A percentile compares a stretch with the other conserved stretches of the same genome.
phyloP scores from a whole-genome alignment of 2,329 filamentous ascomycete genomes.

The Beauveria sp. region DNA sequence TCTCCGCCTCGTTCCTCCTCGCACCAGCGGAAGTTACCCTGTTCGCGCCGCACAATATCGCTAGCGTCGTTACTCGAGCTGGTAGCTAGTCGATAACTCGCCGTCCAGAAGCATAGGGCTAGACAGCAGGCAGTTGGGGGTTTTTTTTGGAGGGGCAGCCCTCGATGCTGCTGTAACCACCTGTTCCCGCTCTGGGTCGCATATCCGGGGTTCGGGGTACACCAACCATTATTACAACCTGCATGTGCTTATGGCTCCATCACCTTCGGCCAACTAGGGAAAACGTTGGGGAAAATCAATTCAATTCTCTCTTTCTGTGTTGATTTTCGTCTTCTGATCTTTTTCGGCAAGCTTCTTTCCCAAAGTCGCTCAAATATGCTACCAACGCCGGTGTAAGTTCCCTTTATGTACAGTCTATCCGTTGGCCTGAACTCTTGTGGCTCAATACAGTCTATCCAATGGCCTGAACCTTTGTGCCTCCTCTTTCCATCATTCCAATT shows the following conservation, averaged over 20 bases:
- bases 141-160: background rate
- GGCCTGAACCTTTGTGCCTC: background rate
- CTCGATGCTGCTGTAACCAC: constrained; percentile 10
- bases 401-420: constrained; percentile 10
- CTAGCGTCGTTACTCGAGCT: constrained; percentile 1
- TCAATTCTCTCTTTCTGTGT: background rate
- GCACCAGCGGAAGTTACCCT: constrained; percentile 11
- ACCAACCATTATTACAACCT: background rate
- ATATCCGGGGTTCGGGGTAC: constrained; percentile 7
- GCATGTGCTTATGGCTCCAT: background rate
- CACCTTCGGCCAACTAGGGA: background rate
- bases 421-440: background rate
- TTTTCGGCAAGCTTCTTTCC: background rate
- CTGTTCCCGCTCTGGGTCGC: background rate
- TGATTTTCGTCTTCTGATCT: background rate
- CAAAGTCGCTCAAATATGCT: background rate
- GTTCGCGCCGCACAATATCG: background rate
- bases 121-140: background rate
- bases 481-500: background rate
- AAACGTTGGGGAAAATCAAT: background rate
- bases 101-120: background rate
- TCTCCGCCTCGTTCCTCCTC: background rate
- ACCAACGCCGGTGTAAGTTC: background rate
- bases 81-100: background rate
- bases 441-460: no score